Evolutionary conservation across 2,329 filamentous ascomycete genomes (phyloP), one percentile per base, ranked within the genome.

Genomic region (Botrytis porri): DNA sequence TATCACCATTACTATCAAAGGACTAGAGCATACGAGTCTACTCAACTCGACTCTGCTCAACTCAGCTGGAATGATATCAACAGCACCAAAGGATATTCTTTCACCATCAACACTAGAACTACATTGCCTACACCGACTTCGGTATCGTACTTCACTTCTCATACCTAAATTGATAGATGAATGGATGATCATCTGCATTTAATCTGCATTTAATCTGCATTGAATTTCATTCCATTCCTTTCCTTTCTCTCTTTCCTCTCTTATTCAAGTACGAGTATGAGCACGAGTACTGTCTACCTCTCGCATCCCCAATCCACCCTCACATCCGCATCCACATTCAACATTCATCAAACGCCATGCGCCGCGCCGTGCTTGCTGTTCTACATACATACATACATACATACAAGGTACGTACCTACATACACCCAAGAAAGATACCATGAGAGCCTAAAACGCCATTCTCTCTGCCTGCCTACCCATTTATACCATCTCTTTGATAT

Each of bases 1-100:
- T 18, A 20, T 43, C 4, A 4, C 22, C 4, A 48, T 25, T 0
- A 39, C 39, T 12, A 9, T 12, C 39, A n/a, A 43, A 22, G 8
- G 3, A 48, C 20, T 0, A 20, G 5, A 8, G 5, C 6, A 20
- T 1, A 43, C 7, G 6, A 43, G 41, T 1, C 18, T 18, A 43
- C 16, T 20, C 16, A 6, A 4, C 3, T 41, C 41, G 3, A 14
- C 41, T 43, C 41, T 3, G 0, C 5, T 43, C 14, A 0, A 0
- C 18, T 43, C 41, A 20, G n/a, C n/a, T n/a, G n/a, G n/a, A 43
- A 20, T 43, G 7, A 20, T 20, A 43, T 43, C 7, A 20, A 20
- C 1, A n/a, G n/a, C n/a, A n/a, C n/a, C n/a, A n/a, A n/a, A n/a
- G n/a, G n/a, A n/a, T n/a, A n/a, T n/a, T n/a, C n/a, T n/a, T n/a